phyloP scores from a whole-genome alignment of 345 rosid genomes.

The Limnanthes douglasii region DNA sequence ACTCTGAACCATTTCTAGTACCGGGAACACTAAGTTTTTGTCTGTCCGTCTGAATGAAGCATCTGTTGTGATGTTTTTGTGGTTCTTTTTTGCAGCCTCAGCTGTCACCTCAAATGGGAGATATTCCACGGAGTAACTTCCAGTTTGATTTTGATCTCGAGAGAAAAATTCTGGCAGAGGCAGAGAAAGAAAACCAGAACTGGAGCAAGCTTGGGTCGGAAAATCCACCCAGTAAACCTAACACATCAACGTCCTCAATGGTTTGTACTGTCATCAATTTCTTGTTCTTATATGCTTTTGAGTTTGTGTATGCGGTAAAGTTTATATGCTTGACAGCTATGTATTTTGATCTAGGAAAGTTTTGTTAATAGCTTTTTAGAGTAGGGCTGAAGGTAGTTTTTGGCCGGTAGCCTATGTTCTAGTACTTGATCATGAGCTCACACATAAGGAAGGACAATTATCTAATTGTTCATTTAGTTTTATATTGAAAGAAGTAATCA shows the following conservation, averaged over 20 bases:
- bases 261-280: constrained; percentile 11
- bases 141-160: constrained; percentile 71
- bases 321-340: not conserved
- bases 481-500: no score
- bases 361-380: not conserved
- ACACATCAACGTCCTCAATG: constrained; percentile 27
- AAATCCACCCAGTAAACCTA: constrained; percentile 33
- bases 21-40: no score
- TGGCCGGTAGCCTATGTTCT: no score
- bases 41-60: no score
- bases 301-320: not conserved
- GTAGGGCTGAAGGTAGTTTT: not conserved
- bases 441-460: no score
- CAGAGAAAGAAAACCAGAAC: constrained; percentile 53
- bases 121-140: constrained; percentile 62
- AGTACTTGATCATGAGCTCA: not conserved
- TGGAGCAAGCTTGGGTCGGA: constrained; percentile 61
- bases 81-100: constrained; percentile 56
- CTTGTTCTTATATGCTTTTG: not conserved
- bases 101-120: constrained; percentile 36
- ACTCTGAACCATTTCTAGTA: no score
- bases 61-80: no score
- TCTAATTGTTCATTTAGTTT: no score
- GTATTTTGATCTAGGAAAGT: not conserved
- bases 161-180: constrained; percentile 52